Evolutionary conservation across 768 basidiomycete genomes (phyloP), one percentile per base, ranked within the genome.

Genomic region (Stropharia rugosoannulata): DNA sequence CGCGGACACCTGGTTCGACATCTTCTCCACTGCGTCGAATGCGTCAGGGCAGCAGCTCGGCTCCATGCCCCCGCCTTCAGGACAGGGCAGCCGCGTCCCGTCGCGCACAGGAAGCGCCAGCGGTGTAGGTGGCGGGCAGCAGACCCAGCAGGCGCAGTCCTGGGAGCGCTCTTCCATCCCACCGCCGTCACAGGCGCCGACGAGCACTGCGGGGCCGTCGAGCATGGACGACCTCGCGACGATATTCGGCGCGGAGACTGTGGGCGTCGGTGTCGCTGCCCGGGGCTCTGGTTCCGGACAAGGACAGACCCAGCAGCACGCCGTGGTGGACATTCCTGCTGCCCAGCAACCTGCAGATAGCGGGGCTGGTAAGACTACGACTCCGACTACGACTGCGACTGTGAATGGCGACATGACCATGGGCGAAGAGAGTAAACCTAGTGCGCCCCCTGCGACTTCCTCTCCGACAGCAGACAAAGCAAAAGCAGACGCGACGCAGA

Each of bases 1-100:
- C 29, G 29, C 29, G 18, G 56, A 43, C 2, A 51, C 54, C 39
- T 63, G 62, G 62, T 61, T 61, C 47, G 60, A 61, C 51, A 50
- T 63, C 0, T 61, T 63, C 47, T 48, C 60, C 8, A 41, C 16
- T 46, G 49, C 12, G 2, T 1, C 57, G 25, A 13, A 6, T 37
- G 32, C 19, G 15, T 5, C 15, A 29, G 35, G 1, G n/a, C 32
- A 4, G 29, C 48, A 19, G 16, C 48, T 29, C 18, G 32, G 11
- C 13, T 49, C 36, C 16, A 38, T 37, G n/a, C n/a, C 35, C 35
- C 16, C 39, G n/a, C 13, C 18, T 11, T 25, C 51, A 39, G n/a
- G 39, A 41, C 25, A 11, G 16, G 27, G 18, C 40, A 10, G 35
- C 51, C 40, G 22, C 45, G 39, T n/a, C 35, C 9, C 38, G 16